phyloP scores from a whole-genome alignment of 352 stramenopile species.

The Phytophthora foliorum region DNA sequence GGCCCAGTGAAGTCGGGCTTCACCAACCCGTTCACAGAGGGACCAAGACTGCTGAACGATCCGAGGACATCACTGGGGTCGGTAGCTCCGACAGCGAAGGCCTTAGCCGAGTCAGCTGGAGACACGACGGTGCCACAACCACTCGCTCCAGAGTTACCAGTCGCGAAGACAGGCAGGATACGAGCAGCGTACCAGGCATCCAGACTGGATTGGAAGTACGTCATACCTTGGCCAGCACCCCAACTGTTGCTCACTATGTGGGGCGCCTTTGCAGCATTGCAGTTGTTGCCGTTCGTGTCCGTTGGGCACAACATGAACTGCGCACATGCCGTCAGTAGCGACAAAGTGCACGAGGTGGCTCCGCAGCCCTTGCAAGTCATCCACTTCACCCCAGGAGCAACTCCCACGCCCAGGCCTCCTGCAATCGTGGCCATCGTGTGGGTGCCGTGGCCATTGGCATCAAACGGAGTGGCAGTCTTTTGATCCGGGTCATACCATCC shows the following conservation, averaged over 20 bases:
- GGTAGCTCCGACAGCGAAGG: constrained; percentile 50
- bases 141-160: constrained; percentile 50
- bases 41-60: constrained; percentile 54
- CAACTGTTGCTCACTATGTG: constrained; percentile 73
- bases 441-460: constrained; percentile 58
- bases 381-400: constrained; percentile 59
- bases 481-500: constrained; percentile 56
- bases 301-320: constrained; percentile 75
- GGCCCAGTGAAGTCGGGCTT: constrained; percentile 61
- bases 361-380: constrained; percentile 63
- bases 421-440: constrained; percentile 65
- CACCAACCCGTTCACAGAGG: constrained; percentile 37
- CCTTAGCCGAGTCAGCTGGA: constrained; percentile 47
- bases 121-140: constrained; percentile 44
- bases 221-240: constrained; percentile 43
- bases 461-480: constrained; percentile 44
- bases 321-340: constrained; percentile 46
- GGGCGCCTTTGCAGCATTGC: constrained; percentile 53
- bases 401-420: constrained; percentile 44
- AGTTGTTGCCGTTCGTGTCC: constrained; percentile 58
- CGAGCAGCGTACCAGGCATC: constrained; percentile 56
- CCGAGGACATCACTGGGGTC: constrained; percentile 45
- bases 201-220: constrained; percentile 45
- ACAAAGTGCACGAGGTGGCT: constrained; percentile 28
- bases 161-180: constrained; percentile 66